Evolutionary conservation across 1,284 basidiomycete species (phyloP), one percentile per base, ranked within the genome.

Genomic region (Fereydounia khargensis): DNA sequence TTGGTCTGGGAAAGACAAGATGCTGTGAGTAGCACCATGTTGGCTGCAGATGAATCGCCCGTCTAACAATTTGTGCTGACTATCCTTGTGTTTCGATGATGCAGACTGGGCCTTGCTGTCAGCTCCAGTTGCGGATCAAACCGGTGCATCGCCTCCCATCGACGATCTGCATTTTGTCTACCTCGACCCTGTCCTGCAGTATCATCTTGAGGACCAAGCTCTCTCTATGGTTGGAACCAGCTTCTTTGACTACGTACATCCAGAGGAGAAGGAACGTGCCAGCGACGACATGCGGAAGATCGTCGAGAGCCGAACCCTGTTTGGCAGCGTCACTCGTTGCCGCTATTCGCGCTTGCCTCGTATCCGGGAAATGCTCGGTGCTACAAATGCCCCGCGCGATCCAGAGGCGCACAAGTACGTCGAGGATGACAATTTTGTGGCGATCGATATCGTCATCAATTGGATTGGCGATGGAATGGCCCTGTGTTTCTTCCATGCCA

Each of bases 401-500:
- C 68, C 73, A 4, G 85, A 87, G 47, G 84, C 82, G 2, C 82
- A 85, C 49, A 84, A 84, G 70, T 82, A 87, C 55, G 80, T 84
- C 9, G 77, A 86, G 33, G 87, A 94, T 78, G 79, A 80, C 33
- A 81, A 90, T 70, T 96, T 90, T 76, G 84, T 92, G 80, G 85
- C 86, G 3, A 83, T 91, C 56, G 90, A 96, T 77, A 83, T 98
- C 64, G 89, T 94, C 64, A 86, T 95, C 71, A 96, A 92, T 77
- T 91, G 88, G 86, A 89, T 89, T 39, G 89, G 88, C 19, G 86
- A 92, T 45, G 88, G 87, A 28, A 81, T 97, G 66, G 86, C 94
- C 31, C 81, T 98, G 13, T 92, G 90, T 71, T 98, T 98, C 80
- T 87, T 96, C 60, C 92, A 98, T 70, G 89, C 91, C 22, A 85